Evolutionary conservation across 2,329 filamentous ascomycete genomes (phyloP), one percentile per base, ranked within the genome.

Genomic region (Fusarium brachygibbosum): DNA sequence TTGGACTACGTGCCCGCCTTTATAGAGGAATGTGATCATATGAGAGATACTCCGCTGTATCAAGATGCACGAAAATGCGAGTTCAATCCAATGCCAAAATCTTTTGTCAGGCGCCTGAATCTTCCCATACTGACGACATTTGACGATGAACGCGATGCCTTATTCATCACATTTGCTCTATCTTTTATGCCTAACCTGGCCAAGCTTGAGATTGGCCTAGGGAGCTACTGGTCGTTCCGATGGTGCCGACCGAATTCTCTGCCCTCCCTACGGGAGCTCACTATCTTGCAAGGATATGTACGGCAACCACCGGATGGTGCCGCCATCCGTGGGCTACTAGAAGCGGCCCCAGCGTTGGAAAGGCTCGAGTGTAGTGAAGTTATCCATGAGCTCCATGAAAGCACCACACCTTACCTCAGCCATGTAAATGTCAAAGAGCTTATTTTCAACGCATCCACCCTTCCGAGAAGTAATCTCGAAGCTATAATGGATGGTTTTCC

Each of bases 341-440:
- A 2, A 12, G 42, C 58, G 17, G 37, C 58, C 0, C 44, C 58
- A 0, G 6, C 0, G 0, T 32, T 61, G 11, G 31, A 51, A 29
- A 59, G 12, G 4, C n/a, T 58, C 4, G 10, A 50, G 11, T 13
- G 54, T 5, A 41, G 5, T 10, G 16, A 34, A 19, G 8, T 34
- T 23, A 2, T 4, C 10, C 37, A 17, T 6, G 25, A 29, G 5
- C 5, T 23, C 8, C 12, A 23, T 5, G 4, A 21, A n/a, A 8
- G 4, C 11, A 13, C 10, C 5, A 11, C 2, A 32, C 13, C 11
- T 1, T n/a, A 12, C 4, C 12, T 40, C 12, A 3, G 13, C 12
- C 58, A 61, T 29, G 3, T 21, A 3, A 60, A 11, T 28, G 12
- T 61, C 14, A 35, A 32, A 4, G 25, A 61, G 16, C 3, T 61